Conservation (phyloP, 2,329 filamentous ascomycete genomes). For the Pestalotiopsis sp. region DNA sequence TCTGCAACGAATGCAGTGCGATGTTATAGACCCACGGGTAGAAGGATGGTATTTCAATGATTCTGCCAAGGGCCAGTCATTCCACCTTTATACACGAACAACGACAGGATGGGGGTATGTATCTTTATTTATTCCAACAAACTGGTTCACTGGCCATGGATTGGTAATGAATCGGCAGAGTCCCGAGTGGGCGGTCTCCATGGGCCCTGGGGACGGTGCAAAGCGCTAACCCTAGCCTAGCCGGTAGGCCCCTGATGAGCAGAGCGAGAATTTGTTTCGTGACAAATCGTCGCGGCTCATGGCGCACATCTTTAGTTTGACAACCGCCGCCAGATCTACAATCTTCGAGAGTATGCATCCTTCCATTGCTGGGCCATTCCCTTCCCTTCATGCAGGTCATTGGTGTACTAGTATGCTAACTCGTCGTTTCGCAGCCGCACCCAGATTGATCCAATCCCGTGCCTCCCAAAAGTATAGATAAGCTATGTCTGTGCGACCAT, state of each 20-base stretch:
- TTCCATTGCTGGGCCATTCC: not conserved
- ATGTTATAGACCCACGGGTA: no score
- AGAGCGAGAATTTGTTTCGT: not conserved
- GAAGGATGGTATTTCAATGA: no score
- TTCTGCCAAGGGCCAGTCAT: no score
- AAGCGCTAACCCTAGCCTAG: slow-evolving; percentile 7
- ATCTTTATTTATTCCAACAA: not conserved
- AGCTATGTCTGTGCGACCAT: not conserved
- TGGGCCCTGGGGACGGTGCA: slow-evolving; percentile 2
- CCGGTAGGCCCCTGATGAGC: not conserved
- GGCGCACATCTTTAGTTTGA: not conserved
- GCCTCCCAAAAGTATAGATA: not conserved
- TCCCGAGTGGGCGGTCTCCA: not conserved
- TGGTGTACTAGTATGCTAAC: not conserved
- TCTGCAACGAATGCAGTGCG: not conserved
- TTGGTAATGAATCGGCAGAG: not conserved
- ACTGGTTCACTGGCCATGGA: not conserved
- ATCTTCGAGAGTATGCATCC: not conserved
- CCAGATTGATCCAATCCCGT: not conserved
- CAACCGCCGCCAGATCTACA: not conserved
- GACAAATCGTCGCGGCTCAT: slow-evolving; percentile 9
- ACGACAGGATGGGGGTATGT: no score
- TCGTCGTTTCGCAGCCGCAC: not conserved
- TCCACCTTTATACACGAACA: no score
- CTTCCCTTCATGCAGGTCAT: not conserved